Conservation (phyloP, 2,329 filamentous ascomycete species). For the Pseudocercospora pini-densiflorae region DNA sequence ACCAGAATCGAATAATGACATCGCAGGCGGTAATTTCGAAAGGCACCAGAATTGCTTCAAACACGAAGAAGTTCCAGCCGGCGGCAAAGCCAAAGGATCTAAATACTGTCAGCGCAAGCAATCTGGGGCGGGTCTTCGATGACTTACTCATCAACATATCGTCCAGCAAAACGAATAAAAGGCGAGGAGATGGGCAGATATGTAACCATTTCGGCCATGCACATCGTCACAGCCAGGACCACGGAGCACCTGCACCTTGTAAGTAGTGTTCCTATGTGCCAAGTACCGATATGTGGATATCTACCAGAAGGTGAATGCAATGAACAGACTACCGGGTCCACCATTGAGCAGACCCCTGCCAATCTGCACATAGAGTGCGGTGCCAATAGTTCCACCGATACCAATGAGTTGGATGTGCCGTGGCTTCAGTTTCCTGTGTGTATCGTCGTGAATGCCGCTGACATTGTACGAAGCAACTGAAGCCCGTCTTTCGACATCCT, state of each 20-base stretch:
- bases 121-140: slow-evolving; percentile 48
- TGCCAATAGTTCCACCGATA: slow-evolving; percentile 49
- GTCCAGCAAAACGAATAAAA: slow-evolving; percentile 76
- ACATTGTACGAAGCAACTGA: slow-evolving; percentile 30
- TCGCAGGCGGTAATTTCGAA: slow-evolving; percentile 57
- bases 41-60: slow-evolving; percentile 34
- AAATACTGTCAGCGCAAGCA: neutral
- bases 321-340: slow-evolving; percentile 50
- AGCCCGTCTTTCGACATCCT: slow-evolving; percentile 30
- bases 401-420: slow-evolving; percentile 55
- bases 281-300: neutral
- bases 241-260: slow-evolving; percentile 23
- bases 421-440: slow-evolving; percentile 49
- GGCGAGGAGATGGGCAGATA: slow-evolving; percentile 77
- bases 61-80: slow-evolving; percentile 37
- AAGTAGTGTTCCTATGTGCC: neutral
- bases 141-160: slow-evolving; percentile 72
- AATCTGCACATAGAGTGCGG: slow-evolving; percentile 53
- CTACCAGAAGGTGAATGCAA: slow-evolving; percentile 51
- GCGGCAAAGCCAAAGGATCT: slow-evolving; percentile 7
- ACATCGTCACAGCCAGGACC: slow-evolving; percentile 28
- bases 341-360: slow-evolving; percentile 52
- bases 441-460: slow-evolving; percentile 36
- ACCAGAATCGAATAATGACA: slow-evolving; percentile 65
- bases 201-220: slow-evolving; percentile 76